phyloP scores from a whole-genome alignment of 139 green algal genomes.

The Picocystis salinarum region DNA sequence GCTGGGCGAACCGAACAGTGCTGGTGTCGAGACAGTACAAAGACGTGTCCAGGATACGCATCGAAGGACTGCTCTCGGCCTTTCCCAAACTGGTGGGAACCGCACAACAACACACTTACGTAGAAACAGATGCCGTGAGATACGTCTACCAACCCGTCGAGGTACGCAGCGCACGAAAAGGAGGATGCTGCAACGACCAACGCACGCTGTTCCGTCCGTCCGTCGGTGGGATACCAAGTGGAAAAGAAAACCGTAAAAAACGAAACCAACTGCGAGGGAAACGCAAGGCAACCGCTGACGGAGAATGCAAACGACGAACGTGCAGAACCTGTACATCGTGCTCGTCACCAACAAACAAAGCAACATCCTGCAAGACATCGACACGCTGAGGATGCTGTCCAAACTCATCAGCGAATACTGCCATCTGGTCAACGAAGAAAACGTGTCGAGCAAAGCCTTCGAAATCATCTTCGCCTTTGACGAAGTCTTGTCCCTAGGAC shows the following conservation, averaged over 20 bases:
- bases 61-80: constrained; percentile 91
- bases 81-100: constrained; percentile 93
- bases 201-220: too few species aligned
- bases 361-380: constrained; percentile 98
- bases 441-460: constrained; percentile 54
- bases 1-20: constrained; percentile 32
- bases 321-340: constrained; percentile 82
- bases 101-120: constrained; percentile 93
- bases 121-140: constrained; percentile 97
- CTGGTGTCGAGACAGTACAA: constrained; percentile 93
- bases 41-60: constrained; percentile 92
- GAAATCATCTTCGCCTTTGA: constrained; percentile 99
- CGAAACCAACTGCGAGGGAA: too few species aligned
- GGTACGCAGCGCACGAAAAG: constrained; percentile 18
- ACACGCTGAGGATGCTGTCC: constrained; percentile 84
- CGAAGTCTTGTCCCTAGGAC: constrained; percentile 83
- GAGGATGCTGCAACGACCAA: background rate
- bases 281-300: too few species aligned
- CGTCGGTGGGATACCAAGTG: too few species aligned
- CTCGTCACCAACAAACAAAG: constrained; percentile 92
- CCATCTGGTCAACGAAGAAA: constrained; percentile 63
- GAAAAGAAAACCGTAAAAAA: too few species aligned
- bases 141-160: constrained; percentile 99
- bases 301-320: too few species aligned
- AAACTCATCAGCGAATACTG: constrained; percentile 80